Base-by-base conservation (phyloP, 2,329 filamentous ascomycete species). In the Thelonectria blattea region DNA sequence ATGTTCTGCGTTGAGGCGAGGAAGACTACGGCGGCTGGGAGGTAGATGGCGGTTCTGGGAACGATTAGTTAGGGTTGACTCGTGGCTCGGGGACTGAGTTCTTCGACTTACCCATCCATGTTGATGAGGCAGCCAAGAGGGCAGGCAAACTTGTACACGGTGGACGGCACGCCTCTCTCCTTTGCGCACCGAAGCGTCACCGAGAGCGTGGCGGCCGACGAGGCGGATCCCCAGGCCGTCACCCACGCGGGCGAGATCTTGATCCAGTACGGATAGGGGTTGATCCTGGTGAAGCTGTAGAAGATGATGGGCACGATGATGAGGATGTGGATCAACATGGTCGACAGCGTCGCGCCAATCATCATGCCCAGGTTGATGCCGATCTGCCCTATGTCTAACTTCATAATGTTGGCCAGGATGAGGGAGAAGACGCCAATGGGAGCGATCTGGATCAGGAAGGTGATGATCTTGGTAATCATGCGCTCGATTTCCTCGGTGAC, bases 381-480 rank as follows among this genome's bases (percentile, higher is more conserved):
- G 41, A 84, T 82, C 9, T 79, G 72, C 5, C 66, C 72, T 43
- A 84, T 78, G 60, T 83, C 72, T 22, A 84, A 78, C 42, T 73
- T 78, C 72, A 84, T 78, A 43, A 85, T 68, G 65, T 84, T 85
- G 42, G 81, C 75, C 60, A 85, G 68, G 63, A 85, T 83, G 39
- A 84, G 72, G 71, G 81, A 83, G 71, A 85, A 85, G 54, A 85
- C 81, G 65, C 82, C 82, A 30, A 83, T 73, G 1, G 82, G 82
- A 0, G 82, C 81, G 6, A 79, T 60, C 58, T 80, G 73, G 71
- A 84, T 84, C 32, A 84, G 72, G 48, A 78, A 79, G 1, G 74
- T 79, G 62, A 83, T 82, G 64, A 82, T 70, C 32, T 72, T 73
- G 56, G 76, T 78, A 59, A 83, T 76, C 56, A 85, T 78, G 15